These are phyloP conservation scores for Venturiaceae sp. DNA, from an alignment of 2,329 filamentous ascomycete genomes.

Conservation along the genomic window DNA sequence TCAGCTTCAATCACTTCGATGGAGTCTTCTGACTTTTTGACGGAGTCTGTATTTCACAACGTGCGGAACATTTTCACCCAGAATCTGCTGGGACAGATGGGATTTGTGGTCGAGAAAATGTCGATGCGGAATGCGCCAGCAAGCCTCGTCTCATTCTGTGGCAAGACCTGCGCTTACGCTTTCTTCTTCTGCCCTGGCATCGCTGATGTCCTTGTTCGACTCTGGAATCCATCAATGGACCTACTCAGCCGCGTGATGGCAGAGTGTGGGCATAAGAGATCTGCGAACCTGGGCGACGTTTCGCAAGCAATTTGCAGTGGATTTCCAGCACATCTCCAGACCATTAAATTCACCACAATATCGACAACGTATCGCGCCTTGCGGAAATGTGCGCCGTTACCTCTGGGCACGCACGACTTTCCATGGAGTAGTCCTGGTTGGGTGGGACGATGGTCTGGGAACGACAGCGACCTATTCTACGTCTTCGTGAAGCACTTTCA, in stretches of 20 bases:
- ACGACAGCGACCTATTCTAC: constrained; percentile 83
- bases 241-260: constrained; percentile 62
- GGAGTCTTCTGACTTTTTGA: constrained; percentile 48
- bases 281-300: constrained; percentile 36
- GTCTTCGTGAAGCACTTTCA: constrained; percentile 87
- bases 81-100: constrained; percentile 75
- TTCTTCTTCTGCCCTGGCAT: constrained; percentile 89
- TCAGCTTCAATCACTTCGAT: constrained; percentile 51
- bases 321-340: constrained; percentile 59
- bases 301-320: constrained; percentile 56
- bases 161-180: constrained; percentile 83
- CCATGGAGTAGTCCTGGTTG: constrained; percentile 71
- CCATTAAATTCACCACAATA: constrained; percentile 54
- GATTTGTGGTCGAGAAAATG: constrained; percentile 82
- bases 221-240: constrained; percentile 66
- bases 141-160: constrained; percentile 67
- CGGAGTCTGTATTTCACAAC: constrained; percentile 76
- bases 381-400: constrained; percentile 54
- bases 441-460: constrained; percentile 76
- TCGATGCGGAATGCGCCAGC: constrained; percentile 63
- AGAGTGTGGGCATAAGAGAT: constrained; percentile 48
- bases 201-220: constrained; percentile 69
- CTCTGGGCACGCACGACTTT: constrained; percentile 61
- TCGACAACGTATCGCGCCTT: constrained; percentile 50
- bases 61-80: constrained; percentile 78